Conservation (phyloP, 2,329 filamentous ascomycete genomes). For the Aspergillus sp. region DNA sequence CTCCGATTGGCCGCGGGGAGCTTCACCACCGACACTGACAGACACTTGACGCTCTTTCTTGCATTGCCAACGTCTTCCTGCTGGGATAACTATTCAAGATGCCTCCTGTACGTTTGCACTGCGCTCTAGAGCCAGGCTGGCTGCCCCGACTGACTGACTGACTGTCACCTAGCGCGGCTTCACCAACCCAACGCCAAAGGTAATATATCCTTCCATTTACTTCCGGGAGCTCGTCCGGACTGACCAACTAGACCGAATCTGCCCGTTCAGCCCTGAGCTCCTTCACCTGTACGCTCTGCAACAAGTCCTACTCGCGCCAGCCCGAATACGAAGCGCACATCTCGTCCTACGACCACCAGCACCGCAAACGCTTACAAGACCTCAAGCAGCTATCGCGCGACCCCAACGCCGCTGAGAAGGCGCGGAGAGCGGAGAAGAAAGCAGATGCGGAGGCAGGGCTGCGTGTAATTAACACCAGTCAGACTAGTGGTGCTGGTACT, state of each 20-base stretch:
- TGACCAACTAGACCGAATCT: slow-evolving; percentile 42
- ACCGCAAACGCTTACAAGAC: slow-evolving; percentile 60
- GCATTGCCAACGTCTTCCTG: too few species aligned
- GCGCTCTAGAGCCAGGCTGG: not conserved
- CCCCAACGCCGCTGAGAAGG: slow-evolving; percentile 37
- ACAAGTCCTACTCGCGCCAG: slow-evolving; percentile 89
- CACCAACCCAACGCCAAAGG: slow-evolving; percentile 42
- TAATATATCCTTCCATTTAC: slow-evolving; percentile 10
- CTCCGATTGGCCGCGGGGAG: not conserved
- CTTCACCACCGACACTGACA: too few species aligned
- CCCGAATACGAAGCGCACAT: slow-evolving; percentile 96
- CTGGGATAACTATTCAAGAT: slow-evolving; percentile 8
- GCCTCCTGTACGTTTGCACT: slow-evolving; percentile 25
- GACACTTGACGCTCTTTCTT: too few species aligned
- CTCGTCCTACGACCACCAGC: slow-evolving; percentile 87
- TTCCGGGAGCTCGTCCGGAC: not conserved
- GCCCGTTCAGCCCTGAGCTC: slow-evolving; percentile 70
- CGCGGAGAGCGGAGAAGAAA: slow-evolving; percentile 34
- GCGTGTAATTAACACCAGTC: slow-evolving; percentile 27
- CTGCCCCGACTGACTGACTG: too few species aligned
- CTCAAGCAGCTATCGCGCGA: slow-evolving; percentile 40
- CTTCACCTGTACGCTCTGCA: slow-evolving; percentile 80
- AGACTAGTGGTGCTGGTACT: slow-evolving; percentile 16
- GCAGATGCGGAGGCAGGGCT: slow-evolving; percentile 36
- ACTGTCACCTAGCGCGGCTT: slow-evolving; percentile 33